Percentiles rank a stretch among this genome's conserved stretches.
Evolutionary conservation across 2,329 filamentous ascomycete species (phyloP).

Genomic region (Aureobasidium sp.): DNA sequence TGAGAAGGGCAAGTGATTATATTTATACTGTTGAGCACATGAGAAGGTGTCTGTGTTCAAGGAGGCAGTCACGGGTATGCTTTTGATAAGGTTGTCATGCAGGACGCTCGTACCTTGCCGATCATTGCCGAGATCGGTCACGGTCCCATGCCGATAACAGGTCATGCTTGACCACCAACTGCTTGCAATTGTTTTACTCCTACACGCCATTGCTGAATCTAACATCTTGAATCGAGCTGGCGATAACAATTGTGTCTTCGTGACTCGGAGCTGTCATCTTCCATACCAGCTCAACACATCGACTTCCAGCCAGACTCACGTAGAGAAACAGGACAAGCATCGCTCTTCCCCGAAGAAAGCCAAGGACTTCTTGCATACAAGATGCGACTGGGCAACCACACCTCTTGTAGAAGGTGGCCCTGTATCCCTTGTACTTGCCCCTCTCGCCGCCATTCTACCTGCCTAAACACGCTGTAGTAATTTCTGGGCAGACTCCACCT

Average conservation of each 20-base stretch:
- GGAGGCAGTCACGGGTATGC: not conserved
- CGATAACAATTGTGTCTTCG: too few species aligned
- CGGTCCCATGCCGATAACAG: not conserved
- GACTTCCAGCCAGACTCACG: too few species aligned
- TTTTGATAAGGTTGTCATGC: slow-evolving; percentile 12
- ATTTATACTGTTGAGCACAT: not conserved
- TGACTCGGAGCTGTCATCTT: too few species aligned
- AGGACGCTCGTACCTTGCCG: slow-evolving; percentile 7
- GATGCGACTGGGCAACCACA: slow-evolving; percentile 1
- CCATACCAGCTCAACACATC: too few species aligned
- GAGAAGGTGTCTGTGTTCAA: not conserved
- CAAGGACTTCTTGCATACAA: not conserved
- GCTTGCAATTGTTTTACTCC: not conserved
- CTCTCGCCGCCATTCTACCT: not conserved
- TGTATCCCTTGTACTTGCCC: not conserved
- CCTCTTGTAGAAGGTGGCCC: not conserved
- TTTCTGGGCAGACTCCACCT: not conserved
- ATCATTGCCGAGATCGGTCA: not conserved
- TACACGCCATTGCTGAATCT: too few species aligned
- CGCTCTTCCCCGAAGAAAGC: not conserved
- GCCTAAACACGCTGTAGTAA: not conserved
- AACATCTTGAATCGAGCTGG: too few species aligned
- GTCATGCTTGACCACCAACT: not conserved
- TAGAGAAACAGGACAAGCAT: not conserved
- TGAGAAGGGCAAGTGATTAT: not conserved